Evolutionary conservation across 1,284 basidiomycete genomes (phyloP).

Genomic region (Spongiforma sp.): DNA sequence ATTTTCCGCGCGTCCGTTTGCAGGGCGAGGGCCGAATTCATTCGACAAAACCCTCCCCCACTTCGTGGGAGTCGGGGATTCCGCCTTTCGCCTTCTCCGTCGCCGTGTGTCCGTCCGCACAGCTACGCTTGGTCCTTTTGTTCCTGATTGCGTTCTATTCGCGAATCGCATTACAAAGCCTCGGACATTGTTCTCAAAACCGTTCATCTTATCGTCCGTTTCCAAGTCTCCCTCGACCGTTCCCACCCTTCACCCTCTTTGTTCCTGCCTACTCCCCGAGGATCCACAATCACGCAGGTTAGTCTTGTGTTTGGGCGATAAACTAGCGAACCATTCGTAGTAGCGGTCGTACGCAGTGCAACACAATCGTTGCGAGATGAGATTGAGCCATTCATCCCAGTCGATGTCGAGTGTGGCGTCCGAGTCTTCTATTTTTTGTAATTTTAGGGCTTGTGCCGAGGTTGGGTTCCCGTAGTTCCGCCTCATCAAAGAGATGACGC

Average conservation of each 20-base stretch:
- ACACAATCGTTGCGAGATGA: background rate
- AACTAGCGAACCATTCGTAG: background rate
- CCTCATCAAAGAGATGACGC: background rate
- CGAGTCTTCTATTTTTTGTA: background rate
- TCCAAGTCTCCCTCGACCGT: too few relatives aligned
- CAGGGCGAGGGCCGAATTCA: too few relatives aligned
- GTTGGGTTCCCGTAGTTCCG: background rate
- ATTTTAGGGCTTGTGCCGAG: background rate
- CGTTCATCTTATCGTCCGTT: too few relatives aligned
- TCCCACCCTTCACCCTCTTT: background rate
- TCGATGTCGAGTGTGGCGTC: background rate
- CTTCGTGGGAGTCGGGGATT: too few relatives aligned
- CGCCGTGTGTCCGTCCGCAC: too few relatives aligned
- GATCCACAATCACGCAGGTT: background rate
- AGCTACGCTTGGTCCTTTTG: too few relatives aligned
- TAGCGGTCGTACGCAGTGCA: background rate
- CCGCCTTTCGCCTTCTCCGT: too few relatives aligned
- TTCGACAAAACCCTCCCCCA: too few relatives aligned
- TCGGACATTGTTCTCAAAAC: too few relatives aligned
- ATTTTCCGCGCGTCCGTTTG: too few relatives aligned
- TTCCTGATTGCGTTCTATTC: too few relatives aligned
- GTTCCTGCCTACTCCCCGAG: background rate
- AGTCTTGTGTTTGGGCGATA: background rate
- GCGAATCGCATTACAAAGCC: too few relatives aligned
- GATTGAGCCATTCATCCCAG: background rate